These are phyloP conservation scores for Annulohypoxylon nitens DNA, from an alignment of 495 filamentous ascomycete genomes.

Conservation along the genomic window DNA sequence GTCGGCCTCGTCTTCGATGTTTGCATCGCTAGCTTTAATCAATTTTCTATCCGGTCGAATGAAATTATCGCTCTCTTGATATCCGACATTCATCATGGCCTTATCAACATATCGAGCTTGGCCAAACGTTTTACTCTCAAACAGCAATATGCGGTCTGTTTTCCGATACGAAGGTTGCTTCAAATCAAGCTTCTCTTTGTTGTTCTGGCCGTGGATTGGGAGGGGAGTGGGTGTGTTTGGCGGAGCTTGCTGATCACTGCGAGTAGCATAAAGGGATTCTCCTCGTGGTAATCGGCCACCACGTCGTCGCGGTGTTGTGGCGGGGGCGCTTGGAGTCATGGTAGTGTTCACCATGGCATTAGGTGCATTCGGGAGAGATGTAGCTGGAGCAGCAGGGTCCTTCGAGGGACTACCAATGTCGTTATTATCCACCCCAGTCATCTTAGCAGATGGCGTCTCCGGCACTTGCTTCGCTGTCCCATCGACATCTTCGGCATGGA, in stretches of 20 bases:
- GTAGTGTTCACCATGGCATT: slow-evolving; percentile 34
- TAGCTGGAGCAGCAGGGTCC: slow-evolving; percentile 51
- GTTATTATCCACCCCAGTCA: slow-evolving; percentile 45
- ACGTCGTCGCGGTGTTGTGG: slow-evolving; percentile 62
- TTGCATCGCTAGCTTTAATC: slow-evolving; percentile 79
- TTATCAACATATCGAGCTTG: slow-evolving; percentile 80
- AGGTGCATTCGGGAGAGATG: slow-evolving; percentile 45
- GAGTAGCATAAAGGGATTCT: slow-evolving; percentile 63
- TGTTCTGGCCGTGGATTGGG: slow-evolving; percentile 66
- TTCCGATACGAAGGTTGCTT: slow-evolving; percentile 70
- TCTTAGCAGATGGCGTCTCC: slow-evolving; percentile 55
- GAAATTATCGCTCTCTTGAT: slow-evolving; percentile 92
- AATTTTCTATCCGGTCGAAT: slow-evolving; percentile 79
- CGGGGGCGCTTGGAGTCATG: slow-evolving; percentile 41
- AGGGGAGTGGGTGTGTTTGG: slow-evolving; percentile 64
- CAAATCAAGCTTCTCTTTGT: slow-evolving; percentile 71
- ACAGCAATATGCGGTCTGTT: slow-evolving; percentile 66
- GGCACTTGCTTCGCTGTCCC: slow-evolving; percentile 64
- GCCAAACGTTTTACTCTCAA: slow-evolving; percentile 68
- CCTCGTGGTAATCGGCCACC: slow-evolving; percentile 61
- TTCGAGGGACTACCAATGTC: slow-evolving; percentile 57
- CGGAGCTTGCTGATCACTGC: slow-evolving; percentile 53
- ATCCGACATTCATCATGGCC: slow-evolving; percentile 92
- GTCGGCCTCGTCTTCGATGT: slow-evolving; percentile 87
- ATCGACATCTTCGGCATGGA: slow-evolving; percentile 87